phyloP scores from a whole-genome alignment of 345 rosid genomes.

The Eutrema heterophyllum region DNA sequence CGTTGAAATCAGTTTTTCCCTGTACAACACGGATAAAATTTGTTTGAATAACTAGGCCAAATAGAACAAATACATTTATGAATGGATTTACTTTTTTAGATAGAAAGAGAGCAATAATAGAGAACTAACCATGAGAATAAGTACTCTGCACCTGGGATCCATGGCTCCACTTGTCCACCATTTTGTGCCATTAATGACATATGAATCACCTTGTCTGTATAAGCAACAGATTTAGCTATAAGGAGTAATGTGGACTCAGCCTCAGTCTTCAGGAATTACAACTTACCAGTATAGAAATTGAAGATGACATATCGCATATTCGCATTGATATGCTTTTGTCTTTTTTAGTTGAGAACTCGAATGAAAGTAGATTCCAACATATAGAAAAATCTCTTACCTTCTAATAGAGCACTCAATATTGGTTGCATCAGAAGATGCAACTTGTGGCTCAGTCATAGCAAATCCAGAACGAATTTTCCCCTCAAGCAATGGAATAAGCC shows the following conservation, averaged over 20 bases:
- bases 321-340: not conserved
- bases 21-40: constrained; percentile 25
- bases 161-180: constrained; percentile 99
- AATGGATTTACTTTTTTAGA: not conserved
- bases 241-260: not conserved
- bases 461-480: constrained; percentile 96
- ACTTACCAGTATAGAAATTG: not conserved
- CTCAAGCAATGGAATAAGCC: constrained; percentile 92
- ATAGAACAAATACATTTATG: not conserved
- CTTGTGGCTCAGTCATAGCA: constrained; percentile 99
- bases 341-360: not conserved
- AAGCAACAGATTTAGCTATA: constrained; percentile 7
- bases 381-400: constrained; percentile 39
- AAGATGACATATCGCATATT: not conserved
- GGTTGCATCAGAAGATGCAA: constrained; percentile 99
- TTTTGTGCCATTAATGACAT: constrained; percentile 80
- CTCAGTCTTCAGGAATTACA: not conserved
- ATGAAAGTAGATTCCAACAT: constrained; percentile 2
- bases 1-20: constrained; percentile 90
- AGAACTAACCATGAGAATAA: constrained; percentile 89
- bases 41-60: not conserved
- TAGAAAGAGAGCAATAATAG: not conserved
- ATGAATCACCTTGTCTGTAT: constrained; percentile 74
- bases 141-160: constrained; percentile 97
- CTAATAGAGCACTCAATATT: constrained; percentile 90